Evolutionary conservation across 306 rosid species (phyloP).

Genomic region (Prinsepia uniflora): DNA sequence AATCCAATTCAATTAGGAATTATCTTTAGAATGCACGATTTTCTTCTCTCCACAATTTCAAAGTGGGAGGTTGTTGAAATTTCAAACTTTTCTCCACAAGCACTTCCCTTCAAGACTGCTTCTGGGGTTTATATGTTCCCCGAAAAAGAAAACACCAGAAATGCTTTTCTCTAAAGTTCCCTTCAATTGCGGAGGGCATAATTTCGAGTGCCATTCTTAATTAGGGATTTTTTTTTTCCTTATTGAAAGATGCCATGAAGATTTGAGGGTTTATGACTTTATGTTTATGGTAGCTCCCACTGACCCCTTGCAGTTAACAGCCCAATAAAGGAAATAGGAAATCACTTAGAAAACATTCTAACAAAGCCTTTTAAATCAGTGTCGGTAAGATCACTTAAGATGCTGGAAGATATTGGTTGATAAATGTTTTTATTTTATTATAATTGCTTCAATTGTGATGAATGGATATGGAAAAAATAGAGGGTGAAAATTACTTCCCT

Average conservation of each 20-base stretch:
- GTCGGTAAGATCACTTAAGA: background rate
- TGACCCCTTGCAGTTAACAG: too few relatives aligned
- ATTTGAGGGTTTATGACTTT: too few relatives aligned
- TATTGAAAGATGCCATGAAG: too few relatives aligned
- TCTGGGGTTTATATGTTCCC: too few relatives aligned
- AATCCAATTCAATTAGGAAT: background rate
- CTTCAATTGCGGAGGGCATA: conserved; percentile 9
- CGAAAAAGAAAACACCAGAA: background rate
- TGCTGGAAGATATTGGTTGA: background rate
- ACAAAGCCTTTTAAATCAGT: too few relatives aligned
- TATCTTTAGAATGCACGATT: background rate
- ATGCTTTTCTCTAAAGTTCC: conserved; percentile 3
- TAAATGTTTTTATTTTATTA: background rate
- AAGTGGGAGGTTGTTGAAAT: background rate
- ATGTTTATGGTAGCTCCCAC: too few relatives aligned
- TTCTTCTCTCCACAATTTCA: background rate
- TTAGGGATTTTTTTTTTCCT: background rate
- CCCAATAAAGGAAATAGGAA: too few relatives aligned
- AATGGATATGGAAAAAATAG: background rate
- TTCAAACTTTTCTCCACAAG: background rate
- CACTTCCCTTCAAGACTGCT: too few relatives aligned
- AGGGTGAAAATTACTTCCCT: too few relatives aligned
- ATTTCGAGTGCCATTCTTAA: background rate
- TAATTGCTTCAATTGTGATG: background rate
- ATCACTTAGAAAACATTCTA: too few relatives aligned